Evolutionary conservation across 2,329 filamentous ascomycete genomes (phyloP).

Genomic region (Colletotrichum sp.): DNA sequence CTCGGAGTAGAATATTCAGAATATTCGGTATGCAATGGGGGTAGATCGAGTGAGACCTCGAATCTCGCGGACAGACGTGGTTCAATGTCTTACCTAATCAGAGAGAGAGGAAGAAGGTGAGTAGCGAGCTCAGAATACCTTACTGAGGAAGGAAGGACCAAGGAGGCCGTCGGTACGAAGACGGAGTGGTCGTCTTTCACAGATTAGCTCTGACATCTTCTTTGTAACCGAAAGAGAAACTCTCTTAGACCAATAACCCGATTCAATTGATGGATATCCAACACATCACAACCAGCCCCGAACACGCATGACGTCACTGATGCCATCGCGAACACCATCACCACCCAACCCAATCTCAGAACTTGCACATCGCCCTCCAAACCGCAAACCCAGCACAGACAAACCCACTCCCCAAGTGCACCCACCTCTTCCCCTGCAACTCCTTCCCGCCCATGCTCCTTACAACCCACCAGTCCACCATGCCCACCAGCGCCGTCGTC

Average conservation of each 20-base stretch:
- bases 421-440: not conserved
- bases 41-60: no score
- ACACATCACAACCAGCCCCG: fast-evolving
- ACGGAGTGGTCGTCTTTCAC: not conserved
- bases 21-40: not conserved
- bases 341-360: not conserved
- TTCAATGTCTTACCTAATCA: not conserved
- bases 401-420: not conserved
- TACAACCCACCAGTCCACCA: constrained; percentile 10
- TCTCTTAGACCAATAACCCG: fast-evolving
- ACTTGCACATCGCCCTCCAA: not conserved
- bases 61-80: no score
- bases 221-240: fast-evolving
- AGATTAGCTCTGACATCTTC: not conserved
- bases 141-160: not conserved
- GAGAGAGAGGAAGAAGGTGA: not conserved
- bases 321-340: not conserved
- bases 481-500: not conserved
- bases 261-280: not conserved
- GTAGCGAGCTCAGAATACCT: not conserved
- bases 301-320: not conserved
- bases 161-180: not conserved
- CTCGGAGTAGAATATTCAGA: no score
- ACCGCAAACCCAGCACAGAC: not conserved
- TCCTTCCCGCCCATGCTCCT: not conserved